A percentile compares a stretch with the other conserved stretches of the same genome.
Conservation (phyloP, 2,329 filamentous ascomycete genomes). For the Fusarium nodosum region DNA sequence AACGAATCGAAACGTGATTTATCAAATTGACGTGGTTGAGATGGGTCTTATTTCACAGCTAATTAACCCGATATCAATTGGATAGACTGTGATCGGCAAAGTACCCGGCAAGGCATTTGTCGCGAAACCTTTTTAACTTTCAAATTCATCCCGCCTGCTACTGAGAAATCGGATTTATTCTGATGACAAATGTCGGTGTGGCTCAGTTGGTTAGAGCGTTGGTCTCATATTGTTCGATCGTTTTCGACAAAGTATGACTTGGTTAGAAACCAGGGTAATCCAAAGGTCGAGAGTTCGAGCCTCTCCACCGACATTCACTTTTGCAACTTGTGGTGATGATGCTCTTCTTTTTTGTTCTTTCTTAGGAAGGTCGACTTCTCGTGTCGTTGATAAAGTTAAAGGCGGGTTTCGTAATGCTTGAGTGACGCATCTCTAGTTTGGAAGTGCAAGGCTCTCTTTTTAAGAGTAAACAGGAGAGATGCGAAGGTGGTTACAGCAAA, state of each 20-base stretch:
- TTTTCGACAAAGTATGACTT: conserved; percentile 26
- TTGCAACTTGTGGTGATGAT: not conserved
- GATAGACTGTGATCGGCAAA: not conserved
- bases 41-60: too few species aligned
- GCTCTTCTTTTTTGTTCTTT: conserved; percentile 11
- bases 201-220: conserved; percentile 48
- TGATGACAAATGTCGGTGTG: conserved; percentile 28
- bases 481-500: not conserved
- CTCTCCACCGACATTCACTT: conserved; percentile 43
- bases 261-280: conserved; percentile 39
- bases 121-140: not conserved
- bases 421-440: not conserved
- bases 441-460: not conserved
- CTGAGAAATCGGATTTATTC: not conserved
- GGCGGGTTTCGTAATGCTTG: not conserved
- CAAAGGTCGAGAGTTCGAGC: conserved; percentile 48
- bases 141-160: not conserved
- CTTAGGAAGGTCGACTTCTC: not conserved
- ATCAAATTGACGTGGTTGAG: not conserved
- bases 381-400: not conserved
- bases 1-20: not conserved
- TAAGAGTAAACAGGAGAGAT: not conserved
- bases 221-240: conserved; percentile 35
- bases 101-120: not conserved
- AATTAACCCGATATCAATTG: not conserved